These are phyloP conservation scores for Myochromella boudieri DNA, from an alignment of 768 basidiomycete genomes.

Conservation along the genomic window DNA sequence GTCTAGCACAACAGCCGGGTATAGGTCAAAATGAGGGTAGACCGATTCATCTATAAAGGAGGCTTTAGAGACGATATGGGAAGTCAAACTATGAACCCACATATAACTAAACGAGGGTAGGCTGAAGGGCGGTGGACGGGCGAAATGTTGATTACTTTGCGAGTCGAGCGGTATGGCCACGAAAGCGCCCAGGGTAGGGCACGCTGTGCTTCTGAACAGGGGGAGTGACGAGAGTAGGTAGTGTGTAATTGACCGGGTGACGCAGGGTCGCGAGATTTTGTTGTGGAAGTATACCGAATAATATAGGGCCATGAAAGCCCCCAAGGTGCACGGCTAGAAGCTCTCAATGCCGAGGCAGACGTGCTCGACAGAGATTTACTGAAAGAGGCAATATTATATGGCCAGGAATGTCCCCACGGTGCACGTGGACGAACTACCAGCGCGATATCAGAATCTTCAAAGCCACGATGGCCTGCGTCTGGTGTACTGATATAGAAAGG, in stretches of 20 bases:
- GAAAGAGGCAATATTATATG: slow-evolving; percentile 19
- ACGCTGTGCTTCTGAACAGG: not conserved
- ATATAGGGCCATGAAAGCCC: slow-evolving; percentile 34
- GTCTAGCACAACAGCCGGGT: slow-evolving; percentile 17
- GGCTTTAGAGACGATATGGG: slow-evolving; percentile 10
- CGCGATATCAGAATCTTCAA: slow-evolving; percentile 21
- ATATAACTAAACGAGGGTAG: slow-evolving; percentile 19
- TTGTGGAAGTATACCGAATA: not conserved
- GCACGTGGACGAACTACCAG: slow-evolving; percentile 4
- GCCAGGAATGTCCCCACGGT: slow-evolving; percentile 34
- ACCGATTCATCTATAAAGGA: slow-evolving; percentile 26
- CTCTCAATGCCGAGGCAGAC: not conserved
- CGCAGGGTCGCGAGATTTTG: not conserved
- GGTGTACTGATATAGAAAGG: slow-evolving; percentile 38
- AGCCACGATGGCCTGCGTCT: slow-evolving; percentile 36
- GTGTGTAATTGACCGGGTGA: no score
- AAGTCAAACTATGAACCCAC: slow-evolving; percentile 7
- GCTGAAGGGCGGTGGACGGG: slow-evolving; percentile 16
- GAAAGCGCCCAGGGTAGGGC: slow-evolving; percentile 20
- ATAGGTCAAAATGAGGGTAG: slow-evolving; percentile 35
- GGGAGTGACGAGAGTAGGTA: not conserved
- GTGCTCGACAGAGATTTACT: not conserved
- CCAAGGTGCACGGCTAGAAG: slow-evolving; percentile 21
- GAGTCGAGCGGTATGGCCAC: slow-evolving; percentile 20
- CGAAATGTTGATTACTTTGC: slow-evolving; percentile 15